Base-by-base conservation (phyloP, 257 asterid species). In the Nicotiana undulata region DNA sequence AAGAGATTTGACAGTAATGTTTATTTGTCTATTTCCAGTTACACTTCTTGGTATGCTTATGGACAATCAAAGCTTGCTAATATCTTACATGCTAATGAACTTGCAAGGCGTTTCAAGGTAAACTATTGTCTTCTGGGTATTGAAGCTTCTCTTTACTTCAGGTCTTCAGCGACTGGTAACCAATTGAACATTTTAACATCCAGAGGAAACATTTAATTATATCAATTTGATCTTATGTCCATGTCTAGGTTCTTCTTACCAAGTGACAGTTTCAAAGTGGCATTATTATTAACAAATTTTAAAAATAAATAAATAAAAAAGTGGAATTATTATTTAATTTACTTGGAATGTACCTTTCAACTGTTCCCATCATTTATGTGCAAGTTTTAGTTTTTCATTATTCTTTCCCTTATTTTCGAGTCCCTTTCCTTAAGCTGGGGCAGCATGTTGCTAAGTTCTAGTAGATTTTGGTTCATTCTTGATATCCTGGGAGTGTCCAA, bases 31-130 rank as follows among this genome's bases (percentile, higher is more conserved):
- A 26, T 58, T 56, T 76, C 65, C 91, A 90, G 95, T 83, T 90
- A 92, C 72, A 85, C 83, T 29, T 85, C 89, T n/a, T 20, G 81
- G 17, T 17, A 9, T 7, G 91, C 97, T 11, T 93, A 93, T 64
- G 95, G 97, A 22, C 93, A 91, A 63, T 93, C 97, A 28, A 93
- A 93, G 58, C 86, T 93, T 64, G 96, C 97, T 67, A 93, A 90
- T 82, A 84, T 91, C 56, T 83, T 93, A 63, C 97, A 93, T 65
- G 93, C 97, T 5, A 85, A 88, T 9, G 97, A 91, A 84, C 93
- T 91, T n/a, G 63, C 93, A 0, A 85, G 89, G 65, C 85, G 84
- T 78, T 78, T 91, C 59, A 85, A 91, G 91, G 96, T 91, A 86
- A 46, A 49, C 44, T 49, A 8, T 74, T 49, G 16, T 26, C 79